Evolutionary conservation across 2,329 filamentous ascomycete genomes (phyloP).

Genomic region (Aspergillus eucalypticola): DNA sequence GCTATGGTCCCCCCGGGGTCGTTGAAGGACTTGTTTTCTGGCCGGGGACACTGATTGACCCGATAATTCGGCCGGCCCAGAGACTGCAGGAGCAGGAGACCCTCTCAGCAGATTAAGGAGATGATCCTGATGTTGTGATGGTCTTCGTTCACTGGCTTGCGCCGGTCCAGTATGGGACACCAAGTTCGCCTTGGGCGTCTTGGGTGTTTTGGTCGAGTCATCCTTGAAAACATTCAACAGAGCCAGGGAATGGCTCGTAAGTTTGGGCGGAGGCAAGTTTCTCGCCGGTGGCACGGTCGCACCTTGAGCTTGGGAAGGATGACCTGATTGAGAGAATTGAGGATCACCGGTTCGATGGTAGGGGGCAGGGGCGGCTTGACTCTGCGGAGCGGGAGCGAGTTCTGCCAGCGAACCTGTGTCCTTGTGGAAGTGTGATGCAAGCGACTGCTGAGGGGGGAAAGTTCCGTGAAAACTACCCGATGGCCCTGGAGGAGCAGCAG

Average conservation of each 20-base stretch:
- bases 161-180: conserved; percentile 18
- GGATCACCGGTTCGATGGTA: conserved; percentile 51
- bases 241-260: conserved; percentile 59
- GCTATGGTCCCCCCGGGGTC: conserved; percentile 22
- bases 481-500: conserved; percentile 20
- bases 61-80: conserved; percentile 48
- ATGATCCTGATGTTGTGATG: conserved; percentile 41
- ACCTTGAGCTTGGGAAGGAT: conserved; percentile 38
- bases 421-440: conserved; percentile 21
- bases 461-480: conserved; percentile 21
- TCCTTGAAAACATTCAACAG: conserved; percentile 60
- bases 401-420: conserved; percentile 21
- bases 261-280: conserved; percentile 59
- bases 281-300: conserved; percentile 56
- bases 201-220: conserved; percentile 29
- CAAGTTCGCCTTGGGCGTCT: conserved; percentile 21
- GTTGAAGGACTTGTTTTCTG: conserved; percentile 37
- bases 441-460: conserved; percentile 26
- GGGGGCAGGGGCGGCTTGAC: conserved; percentile 37
- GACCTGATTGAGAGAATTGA: conserved; percentile 43
- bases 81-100: conserved; percentile 19
- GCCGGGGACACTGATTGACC: conserved; percentile 43
- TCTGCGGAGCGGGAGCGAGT: conserved; percentile 13
- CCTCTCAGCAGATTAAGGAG: conserved; percentile 38
- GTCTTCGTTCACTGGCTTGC: conserved; percentile 21